Evolutionary conservation across 257 asterid genomes (phyloP).

Genomic region (Avicennia marina): DNA sequence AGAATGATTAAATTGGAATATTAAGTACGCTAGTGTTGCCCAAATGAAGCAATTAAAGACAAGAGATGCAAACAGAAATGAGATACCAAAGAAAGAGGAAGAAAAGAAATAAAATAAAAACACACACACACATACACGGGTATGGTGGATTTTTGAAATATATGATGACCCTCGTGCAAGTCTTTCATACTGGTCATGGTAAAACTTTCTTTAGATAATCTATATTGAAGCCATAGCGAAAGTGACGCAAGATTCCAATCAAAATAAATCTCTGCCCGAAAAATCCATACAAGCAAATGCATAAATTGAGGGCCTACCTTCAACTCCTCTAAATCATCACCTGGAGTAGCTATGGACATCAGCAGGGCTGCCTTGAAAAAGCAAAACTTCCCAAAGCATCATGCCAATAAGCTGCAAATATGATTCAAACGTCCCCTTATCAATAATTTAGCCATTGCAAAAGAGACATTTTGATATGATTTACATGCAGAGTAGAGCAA

Average conservation of each 20-base stretch:
- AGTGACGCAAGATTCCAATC: neutral
- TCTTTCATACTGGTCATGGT: neutral
- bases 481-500: neutral
- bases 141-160: too few species aligned
- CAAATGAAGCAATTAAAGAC: too few species aligned
- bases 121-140: too few species aligned
- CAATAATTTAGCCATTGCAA: neutral
- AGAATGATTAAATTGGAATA: too few species aligned
- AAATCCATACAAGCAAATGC: too few species aligned
- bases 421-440: neutral
- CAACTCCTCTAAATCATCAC: neutral
- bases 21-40: too few species aligned
- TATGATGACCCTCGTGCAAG: too few species aligned
- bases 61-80: too few species aligned
- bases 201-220: neutral
- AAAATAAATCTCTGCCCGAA: neutral
- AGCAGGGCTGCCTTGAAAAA: slow-evolving; percentile 6
- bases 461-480: neutral
- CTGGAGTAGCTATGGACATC: too few species aligned
- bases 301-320: neutral
- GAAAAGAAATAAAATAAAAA: too few species aligned
- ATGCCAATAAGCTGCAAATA: slow-evolving; percentile 28
- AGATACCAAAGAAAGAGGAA: too few species aligned
- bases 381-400: slow-evolving; percentile 20
- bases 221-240: neutral